These are phyloP conservation scores for Colletotrichum sp. DNA, from an alignment of 2,329 filamentous ascomycete species.

Conservation along the genomic window DNA sequence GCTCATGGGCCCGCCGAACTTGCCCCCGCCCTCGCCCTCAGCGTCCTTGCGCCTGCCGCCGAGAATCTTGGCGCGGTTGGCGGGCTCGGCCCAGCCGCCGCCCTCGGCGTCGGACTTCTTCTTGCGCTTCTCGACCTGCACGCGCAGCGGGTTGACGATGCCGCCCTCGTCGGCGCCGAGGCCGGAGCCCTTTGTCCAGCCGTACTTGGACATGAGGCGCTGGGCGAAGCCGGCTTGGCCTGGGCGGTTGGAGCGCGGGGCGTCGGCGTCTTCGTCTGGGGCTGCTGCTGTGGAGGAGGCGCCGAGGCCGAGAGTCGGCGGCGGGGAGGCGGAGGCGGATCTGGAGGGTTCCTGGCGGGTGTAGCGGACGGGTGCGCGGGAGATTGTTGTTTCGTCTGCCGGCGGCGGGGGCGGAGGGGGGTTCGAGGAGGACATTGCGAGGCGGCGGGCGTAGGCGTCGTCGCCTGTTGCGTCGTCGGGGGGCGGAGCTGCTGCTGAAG, in stretches of 20 bases:
- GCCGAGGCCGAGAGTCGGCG: conserved; percentile 57
- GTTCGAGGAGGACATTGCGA: conserved; percentile 55
- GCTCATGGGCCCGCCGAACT: conserved; percentile 72
- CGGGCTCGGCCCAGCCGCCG: conserved; percentile 75
- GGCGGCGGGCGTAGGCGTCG: conserved; percentile 70
- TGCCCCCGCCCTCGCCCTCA: conserved; percentile 38
- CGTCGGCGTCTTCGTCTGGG: conserved; percentile 37
- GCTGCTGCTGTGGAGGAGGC: conserved; percentile 25
- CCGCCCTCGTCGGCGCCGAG: conserved; percentile 83
- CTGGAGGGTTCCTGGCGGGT: conserved; percentile 35
- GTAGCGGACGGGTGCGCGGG: conserved; percentile 80
- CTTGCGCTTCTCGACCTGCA: conserved; percentile 85
- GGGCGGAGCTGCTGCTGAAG: conserved; percentile 47
- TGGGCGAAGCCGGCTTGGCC: conserved; percentile 86
- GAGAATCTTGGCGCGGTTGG: conserved; percentile 78
- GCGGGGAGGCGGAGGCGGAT: conserved; percentile 42
- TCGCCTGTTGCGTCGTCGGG: conserved; percentile 69
- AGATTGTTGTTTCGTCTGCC: conserved; percentile 66
- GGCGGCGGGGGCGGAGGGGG: conserved; percentile 39
- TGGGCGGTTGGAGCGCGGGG: conserved; percentile 67
- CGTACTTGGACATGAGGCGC: conserved; percentile 90
- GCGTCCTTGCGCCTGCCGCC: conserved; percentile 68
- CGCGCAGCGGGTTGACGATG: conserved; percentile 82
- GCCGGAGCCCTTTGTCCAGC: conserved; percentile 87
- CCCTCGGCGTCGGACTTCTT: conserved; percentile 80